phyloP scores from a whole-genome alignment of 2,329 filamentous ascomycete species.

The Ceratocystis colombiana region DNA sequence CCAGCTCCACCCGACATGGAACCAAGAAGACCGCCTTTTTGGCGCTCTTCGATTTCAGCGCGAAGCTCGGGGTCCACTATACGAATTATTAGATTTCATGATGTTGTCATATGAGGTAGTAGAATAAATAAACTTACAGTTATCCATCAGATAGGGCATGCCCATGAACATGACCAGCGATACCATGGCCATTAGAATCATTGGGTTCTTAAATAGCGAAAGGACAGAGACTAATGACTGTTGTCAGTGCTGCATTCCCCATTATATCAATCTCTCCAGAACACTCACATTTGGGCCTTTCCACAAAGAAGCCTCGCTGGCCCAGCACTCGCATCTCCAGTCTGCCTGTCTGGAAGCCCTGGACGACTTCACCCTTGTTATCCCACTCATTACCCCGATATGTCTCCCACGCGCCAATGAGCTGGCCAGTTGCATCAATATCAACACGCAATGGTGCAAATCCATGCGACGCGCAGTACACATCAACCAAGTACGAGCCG shows the following conservation, averaged over 20 bases:
- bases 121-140: conserved; percentile 54
- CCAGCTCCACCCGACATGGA: conserved; percentile 45
- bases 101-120: not conserved
- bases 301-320: conserved; percentile 64
- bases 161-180: conserved; percentile 77
- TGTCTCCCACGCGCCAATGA: conserved; percentile 65
- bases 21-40: conserved; percentile 62
- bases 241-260: not conserved
- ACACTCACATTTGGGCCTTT: conserved; percentile 63
- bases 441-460: conserved; percentile 79
- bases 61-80: conserved; percentile 93
- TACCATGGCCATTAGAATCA: conserved; percentile 85
- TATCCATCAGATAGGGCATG: conserved; percentile 91
- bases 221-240: conserved; percentile 59
- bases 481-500: conserved; percentile 71
- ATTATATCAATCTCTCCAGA: not conserved
- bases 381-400: conserved; percentile 83
- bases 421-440: conserved; percentile 67
- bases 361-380: conserved; percentile 61
- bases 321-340: conserved; percentile 55
- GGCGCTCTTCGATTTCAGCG: conserved; percentile 84
- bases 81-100: conserved; percentile 24
- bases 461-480: conserved; percentile 62
- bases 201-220: conserved; percentile 80
- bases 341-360: conserved; percentile 33